A percentile compares a stretch with the other conserved stretches of the same genome.
These are phyloP conservation scores for Alternaria brassicae DNA, from an alignment of 2,329 filamentous ascomycete species.

Conservation along the genomic window DNA sequence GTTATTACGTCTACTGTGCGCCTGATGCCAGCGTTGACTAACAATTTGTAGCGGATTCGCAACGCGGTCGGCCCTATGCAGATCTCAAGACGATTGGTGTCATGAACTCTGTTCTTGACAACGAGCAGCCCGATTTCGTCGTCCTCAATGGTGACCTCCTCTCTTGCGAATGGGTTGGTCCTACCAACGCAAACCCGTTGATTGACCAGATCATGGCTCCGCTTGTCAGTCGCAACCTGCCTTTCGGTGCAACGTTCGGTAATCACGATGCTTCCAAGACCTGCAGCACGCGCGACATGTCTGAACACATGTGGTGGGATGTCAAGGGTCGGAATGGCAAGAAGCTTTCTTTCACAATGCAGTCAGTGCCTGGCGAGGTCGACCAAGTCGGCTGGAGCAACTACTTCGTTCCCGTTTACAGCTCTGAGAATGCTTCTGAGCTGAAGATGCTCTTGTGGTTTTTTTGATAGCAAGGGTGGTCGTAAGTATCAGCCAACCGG, in stretches of 20 bases:
- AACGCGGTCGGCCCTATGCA: slow-evolving; percentile 46
- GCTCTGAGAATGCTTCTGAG: slow-evolving; percentile 40
- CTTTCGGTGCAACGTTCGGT: slow-evolving; percentile 74
- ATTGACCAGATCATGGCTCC: slow-evolving; percentile 38
- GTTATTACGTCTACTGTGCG: slow-evolving; percentile 35
- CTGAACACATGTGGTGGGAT: slow-evolving; percentile 37
- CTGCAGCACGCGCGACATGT: slow-evolving; percentile 32
- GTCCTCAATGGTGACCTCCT: slow-evolving; percentile 76
- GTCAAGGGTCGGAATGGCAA: slow-evolving; percentile 60
- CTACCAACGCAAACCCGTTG: slow-evolving; percentile 23
- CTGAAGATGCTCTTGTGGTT: slow-evolving; percentile 70
- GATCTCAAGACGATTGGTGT: slow-evolving; percentile 66
- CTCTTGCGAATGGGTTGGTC: slow-evolving; percentile 62
- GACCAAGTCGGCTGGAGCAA: slow-evolving; percentile 55
- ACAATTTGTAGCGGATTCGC: slow-evolving; percentile 18
- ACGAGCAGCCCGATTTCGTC: slow-evolving; percentile 65
- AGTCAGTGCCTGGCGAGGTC: slow-evolving; percentile 50
- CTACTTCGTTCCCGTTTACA: slow-evolving; percentile 62
- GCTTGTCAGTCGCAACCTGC: slow-evolving; percentile 63
- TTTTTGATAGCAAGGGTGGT: slow-evolving; percentile 63
- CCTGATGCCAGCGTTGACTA: not conserved
- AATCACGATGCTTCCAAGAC: slow-evolving; percentile 66
- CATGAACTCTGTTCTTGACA: slow-evolving; percentile 64
- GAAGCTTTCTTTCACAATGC: slow-evolving; percentile 50
- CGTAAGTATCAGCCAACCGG: slow-evolving; percentile 26